Base-by-base conservation (phyloP, 1,284 basidiomycete genomes). In the Polyporus tsugae region DNA sequence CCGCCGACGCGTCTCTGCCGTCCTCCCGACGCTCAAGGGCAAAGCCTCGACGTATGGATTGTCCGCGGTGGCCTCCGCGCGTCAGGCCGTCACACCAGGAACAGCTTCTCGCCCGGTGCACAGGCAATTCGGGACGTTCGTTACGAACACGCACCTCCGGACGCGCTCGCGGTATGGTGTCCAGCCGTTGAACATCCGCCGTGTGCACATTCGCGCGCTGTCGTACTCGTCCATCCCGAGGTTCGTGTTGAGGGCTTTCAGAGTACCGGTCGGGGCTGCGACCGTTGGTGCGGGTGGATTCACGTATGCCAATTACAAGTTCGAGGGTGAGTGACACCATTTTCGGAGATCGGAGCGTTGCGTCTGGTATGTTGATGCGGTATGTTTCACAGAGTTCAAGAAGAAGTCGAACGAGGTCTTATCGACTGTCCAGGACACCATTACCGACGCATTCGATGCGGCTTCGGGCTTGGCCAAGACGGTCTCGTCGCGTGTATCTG, bases 261-360 rank as follows among this genome's bases (percentile, higher is more conserved):
- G 92, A 63, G 89, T 97, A 1, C 95, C 95, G 41, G 86, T 95
- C 70, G 95, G 94, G 39, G 94, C 92, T 15, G 92, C 90, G 29
- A 94, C 94, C 0, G 88, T 95, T 29, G 95, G 95, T 13, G 95
- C 92, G 1, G 95, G 96, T n/a, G 92, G 94, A 0, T 83, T 96
- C 66, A 94, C 93, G 6, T 97, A 97, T 80, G 95, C 95, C 19
- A 96, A 96, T 78, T 97, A 96, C 84, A 95, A 95, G 82, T 91
- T 96, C 75, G 95, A 98, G 84, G 94, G 95, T 95, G 70, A 73
- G 89, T 80, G 6, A 59, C 19, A 15, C 17, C 19, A n/a, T n/a
- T 15, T n/a, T 46, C 46, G 6, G 22, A 13, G 22, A 19, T 58
- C 29, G 35, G 35, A 42, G 44, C 17, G 25, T 6, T 29, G 57